Percentiles rank a stretch among this genome's conserved stretches.
Evolutionary conservation across 163 green algal species (phyloP).

Genomic region (Trebouxiophyceae sp.): DNA sequence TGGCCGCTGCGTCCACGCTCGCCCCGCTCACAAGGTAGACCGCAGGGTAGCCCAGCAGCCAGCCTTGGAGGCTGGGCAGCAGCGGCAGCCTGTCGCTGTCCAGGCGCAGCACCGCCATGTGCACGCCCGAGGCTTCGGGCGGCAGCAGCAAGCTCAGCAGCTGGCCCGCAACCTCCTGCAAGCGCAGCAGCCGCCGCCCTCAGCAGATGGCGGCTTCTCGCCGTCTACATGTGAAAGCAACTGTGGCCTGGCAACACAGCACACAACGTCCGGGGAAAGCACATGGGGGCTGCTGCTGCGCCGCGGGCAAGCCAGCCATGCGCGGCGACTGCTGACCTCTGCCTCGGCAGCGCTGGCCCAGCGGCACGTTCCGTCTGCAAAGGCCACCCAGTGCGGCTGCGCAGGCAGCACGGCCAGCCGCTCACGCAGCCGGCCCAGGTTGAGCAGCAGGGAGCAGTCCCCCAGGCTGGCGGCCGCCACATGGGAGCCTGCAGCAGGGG

Average conservation of each 20-base stretch:
- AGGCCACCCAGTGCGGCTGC: no score
- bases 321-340: no score
- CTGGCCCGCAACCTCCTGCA: neutral
- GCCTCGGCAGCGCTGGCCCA: no score
- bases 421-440: neutral
- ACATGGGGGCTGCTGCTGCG: no score
- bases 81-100: conserved; percentile 23
- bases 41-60: conserved; percentile 49
- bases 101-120: neutral
- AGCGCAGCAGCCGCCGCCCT: neutral
- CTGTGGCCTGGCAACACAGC: no score
- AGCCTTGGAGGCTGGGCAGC: conserved; percentile 50
- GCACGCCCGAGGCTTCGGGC: neutral
- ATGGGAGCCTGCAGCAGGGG: no score
- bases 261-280: no score
- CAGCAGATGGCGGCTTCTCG: no score
- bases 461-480: neutral
- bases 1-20: neutral
- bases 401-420: neutral
- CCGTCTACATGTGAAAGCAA: no score
- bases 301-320: no score
- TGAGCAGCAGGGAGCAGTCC: neutral
- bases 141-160: neutral
- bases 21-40: conserved; percentile 13
- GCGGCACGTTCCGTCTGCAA: no score